Percentiles rank a stretch among this genome's conserved stretches.
phyloP scores from a whole-genome alignment of 768 basidiomycete genomes.

The Atractiella rhizophila region DNA sequence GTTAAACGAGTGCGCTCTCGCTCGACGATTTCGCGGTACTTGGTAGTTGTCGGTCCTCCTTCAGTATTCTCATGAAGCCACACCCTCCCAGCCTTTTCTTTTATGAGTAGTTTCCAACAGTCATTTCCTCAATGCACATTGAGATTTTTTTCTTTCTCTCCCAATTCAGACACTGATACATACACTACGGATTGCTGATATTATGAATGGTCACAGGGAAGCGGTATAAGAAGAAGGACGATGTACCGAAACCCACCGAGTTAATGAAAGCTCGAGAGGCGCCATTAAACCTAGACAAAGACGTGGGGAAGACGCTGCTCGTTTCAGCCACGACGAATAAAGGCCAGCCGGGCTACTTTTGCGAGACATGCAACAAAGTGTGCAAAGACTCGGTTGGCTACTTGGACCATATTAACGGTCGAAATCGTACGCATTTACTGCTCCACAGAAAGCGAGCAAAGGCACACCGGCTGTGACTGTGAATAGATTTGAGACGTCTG shows the following conservation, averaged over 20 bases:
- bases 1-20: no score
- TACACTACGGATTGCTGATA: no score
- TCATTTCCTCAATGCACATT: not conserved
- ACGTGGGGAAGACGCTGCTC: slow-evolving; percentile 80
- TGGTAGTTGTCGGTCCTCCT: no score
- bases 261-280: slow-evolving; percentile 68
- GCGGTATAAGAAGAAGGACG: slow-evolving; percentile 25
- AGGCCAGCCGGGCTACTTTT: slow-evolving; percentile 80
- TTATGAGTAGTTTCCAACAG: not conserved
- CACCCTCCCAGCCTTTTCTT: no score
- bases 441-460: not conserved
- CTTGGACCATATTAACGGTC: slow-evolving; percentile 81
- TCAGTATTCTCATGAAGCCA: no score
- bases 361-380: slow-evolving; percentile 68
- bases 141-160: not conserved
- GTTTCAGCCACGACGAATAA: slow-evolving; percentile 40
- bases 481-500: slow-evolving; percentile 56
- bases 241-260: slow-evolving; percentile 78
- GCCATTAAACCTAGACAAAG: slow-evolving; percentile 75
- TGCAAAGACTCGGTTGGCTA: slow-evolving; percentile 87
- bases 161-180: not conserved
- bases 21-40: no score
- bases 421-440: slow-evolving; percentile 45
- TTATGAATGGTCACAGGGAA: slow-evolving; percentile 39
- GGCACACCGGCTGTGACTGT: not conserved